phyloP scores from a whole-genome alignment of 768 basidiomycete genomes.

The Russula olivacea region DNA sequence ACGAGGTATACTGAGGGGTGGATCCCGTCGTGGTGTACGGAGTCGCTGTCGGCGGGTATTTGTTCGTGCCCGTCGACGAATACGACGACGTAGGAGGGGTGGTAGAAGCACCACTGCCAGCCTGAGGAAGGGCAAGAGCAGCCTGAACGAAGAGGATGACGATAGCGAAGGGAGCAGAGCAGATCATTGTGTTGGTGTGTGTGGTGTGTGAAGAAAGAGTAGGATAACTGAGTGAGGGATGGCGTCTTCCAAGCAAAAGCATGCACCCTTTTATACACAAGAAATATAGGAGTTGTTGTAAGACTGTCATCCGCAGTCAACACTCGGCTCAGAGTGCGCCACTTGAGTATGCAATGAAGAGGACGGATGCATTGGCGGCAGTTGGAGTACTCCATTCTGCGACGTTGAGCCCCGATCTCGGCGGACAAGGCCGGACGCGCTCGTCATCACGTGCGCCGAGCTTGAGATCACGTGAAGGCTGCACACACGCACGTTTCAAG shows the following conservation, averaged over 20 bases:
- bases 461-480: not conserved
- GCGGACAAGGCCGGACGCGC: not conserved
- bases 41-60: not conserved
- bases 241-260: not conserved
- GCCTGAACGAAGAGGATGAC: not conserved
- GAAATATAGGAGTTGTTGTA: conserved; percentile 1
- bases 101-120: not conserved
- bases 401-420: not conserved
- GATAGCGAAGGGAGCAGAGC: not conserved
- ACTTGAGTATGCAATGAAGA: conserved; percentile 1
- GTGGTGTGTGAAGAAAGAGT: not conserved
- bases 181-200: not conserved
- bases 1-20: not conserved
- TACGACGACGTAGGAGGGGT: not conserved
- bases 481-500: too few relatives aligned
- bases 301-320: not conserved
- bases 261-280: not conserved
- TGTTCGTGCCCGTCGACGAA: not conserved
- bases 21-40: not conserved
- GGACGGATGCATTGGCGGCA: not conserved
- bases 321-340: not conserved
- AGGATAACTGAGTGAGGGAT: not conserved
- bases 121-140: conserved; percentile 3
- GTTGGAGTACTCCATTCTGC: not conserved
- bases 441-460: not conserved